Percentiles rank a stretch among this genome's conserved stretches.
Evolutionary conservation across 2,329 filamentous ascomycete species (phyloP).

Genomic region (Pseudogymnoascus sp.): DNA sequence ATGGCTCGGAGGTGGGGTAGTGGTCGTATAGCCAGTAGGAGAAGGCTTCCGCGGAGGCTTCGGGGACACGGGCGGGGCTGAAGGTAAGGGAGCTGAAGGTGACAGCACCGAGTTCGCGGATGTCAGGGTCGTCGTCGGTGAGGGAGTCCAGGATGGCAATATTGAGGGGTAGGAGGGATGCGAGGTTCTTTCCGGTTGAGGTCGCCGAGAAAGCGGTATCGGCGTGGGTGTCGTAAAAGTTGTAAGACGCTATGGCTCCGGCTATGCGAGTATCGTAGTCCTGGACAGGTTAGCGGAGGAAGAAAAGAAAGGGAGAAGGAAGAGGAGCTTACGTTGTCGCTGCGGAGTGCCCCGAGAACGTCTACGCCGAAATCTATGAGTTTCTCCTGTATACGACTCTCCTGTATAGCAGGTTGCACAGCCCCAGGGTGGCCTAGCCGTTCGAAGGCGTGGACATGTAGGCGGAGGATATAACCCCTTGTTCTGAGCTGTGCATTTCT

Average conservation of each 20-base stretch:
- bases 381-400: background rate
- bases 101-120: slow-evolving; percentile 57
- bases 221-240: slow-evolving; percentile 34
- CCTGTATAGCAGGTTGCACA: background rate
- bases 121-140: slow-evolving; percentile 87
- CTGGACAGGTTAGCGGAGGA: slow-evolving; percentile 27
- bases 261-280: slow-evolving; percentile 58
- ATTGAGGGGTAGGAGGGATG: slow-evolving; percentile 45
- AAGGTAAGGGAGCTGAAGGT: background rate
- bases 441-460: background rate
- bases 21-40: background rate
- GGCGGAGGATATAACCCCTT: background rate
- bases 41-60: slow-evolving; percentile 28
- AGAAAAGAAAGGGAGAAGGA: background rate
- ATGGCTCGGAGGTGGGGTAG: slow-evolving; percentile 22
- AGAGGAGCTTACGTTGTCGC: background rate
- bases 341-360: background rate
- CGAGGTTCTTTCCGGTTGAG: slow-evolving; percentile 19
- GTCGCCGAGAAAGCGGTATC: slow-evolving; percentile 19
- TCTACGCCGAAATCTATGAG: background rate
- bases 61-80: slow-evolving; percentile 29
- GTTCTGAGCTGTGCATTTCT: slow-evolving; percentile 1
- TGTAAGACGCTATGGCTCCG: slow-evolving; percentile 45
- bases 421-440: background rate
- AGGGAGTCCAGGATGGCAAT: slow-evolving; percentile 66